A percentile compares a stretch with the other conserved stretches of the same genome.
Evolutionary conservation across 805 yeast genomes (phyloP).

Genomic region (Metschnikowia corniflorae): DNA sequence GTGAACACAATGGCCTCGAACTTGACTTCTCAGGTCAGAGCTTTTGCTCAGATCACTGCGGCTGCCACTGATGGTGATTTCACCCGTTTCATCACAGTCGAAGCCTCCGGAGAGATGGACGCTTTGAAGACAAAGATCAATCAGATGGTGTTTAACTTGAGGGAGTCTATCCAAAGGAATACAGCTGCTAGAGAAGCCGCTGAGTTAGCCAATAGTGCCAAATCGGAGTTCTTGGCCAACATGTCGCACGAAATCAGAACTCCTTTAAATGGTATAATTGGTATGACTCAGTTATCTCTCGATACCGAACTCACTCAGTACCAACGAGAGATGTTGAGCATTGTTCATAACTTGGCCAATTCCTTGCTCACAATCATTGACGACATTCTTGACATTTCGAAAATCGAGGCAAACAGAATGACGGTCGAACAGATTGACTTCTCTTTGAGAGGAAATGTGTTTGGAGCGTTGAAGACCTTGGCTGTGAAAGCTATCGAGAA

Average conservation of each 20-base stretch:
- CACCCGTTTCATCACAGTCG: constrained; percentile 85
- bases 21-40: constrained; percentile 87
- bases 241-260: constrained; percentile 84
- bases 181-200: constrained; percentile 95
- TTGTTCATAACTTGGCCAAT: constrained; percentile 84
- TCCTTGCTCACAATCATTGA: constrained; percentile 83
- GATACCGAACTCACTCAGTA: constrained; percentile 89
- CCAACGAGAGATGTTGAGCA: constrained; percentile 87
- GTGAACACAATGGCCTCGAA: constrained; percentile 95
- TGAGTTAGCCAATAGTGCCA: constrained; percentile 82
- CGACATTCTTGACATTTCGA: constrained; percentile 86
- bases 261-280: constrained; percentile 90
- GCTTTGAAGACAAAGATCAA: constrained; percentile 58
- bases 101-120: constrained; percentile 89
- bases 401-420: constrained; percentile 92
- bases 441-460: constrained; percentile 80
- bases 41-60: constrained; percentile 89
- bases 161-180: constrained; percentile 87
- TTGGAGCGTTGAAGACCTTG: constrained; percentile 83
- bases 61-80: constrained; percentile 94
- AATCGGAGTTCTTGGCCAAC: constrained; percentile 86
- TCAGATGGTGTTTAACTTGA: constrained; percentile 65
- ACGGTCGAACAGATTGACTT: constrained; percentile 88
- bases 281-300: constrained; percentile 85
- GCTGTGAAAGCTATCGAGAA: constrained; percentile 89